A percentile compares a stretch with the other conserved stretches of the same genome.
Evolutionary conservation across 768 basidiomycete species (phyloP).

Genomic region (Mycena kentingensis): DNA sequence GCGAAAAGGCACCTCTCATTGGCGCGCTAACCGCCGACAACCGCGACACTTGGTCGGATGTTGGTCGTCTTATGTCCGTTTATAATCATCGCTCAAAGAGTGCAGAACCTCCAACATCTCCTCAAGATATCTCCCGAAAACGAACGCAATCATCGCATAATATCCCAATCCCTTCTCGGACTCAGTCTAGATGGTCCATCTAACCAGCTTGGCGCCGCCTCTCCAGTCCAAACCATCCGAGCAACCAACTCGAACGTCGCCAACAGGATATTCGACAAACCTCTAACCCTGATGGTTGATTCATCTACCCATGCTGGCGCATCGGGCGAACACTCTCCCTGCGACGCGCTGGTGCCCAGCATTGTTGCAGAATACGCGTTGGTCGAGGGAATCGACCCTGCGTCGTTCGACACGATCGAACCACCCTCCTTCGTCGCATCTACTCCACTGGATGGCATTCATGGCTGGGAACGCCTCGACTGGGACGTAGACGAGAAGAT

Average conservation of each 20-base stretch:
- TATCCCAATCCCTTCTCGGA: constrained; percentile 76
- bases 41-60: constrained; percentile 80
- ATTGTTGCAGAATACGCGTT: constrained; percentile 84
- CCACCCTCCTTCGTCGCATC: constrained; percentile 14
- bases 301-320: constrained; percentile 82
- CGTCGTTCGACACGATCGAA: constrained; percentile 38
- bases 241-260: constrained; percentile 59
- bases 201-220: constrained; percentile 50
- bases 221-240: constrained; percentile 75
- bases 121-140: constrained; percentile 70
- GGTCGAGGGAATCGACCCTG: constrained; percentile 60
- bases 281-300: constrained; percentile 81
- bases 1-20: constrained; percentile 62
- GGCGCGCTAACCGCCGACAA: constrained; percentile 79
- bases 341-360: constrained; percentile 88
- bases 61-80: constrained; percentile 30
- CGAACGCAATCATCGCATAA: constrained; percentile 53
- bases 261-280: constrained; percentile 93
- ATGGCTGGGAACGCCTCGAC: constrained; percentile 64
- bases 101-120: constrained; percentile 72
- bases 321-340: constrained; percentile 88
- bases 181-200: constrained; percentile 77
- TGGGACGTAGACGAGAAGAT: constrained; percentile 73
- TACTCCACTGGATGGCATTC: constrained; percentile 9
- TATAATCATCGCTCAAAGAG: constrained; percentile 1